A percentile compares a stretch with the other conserved stretches of the same genome.
phyloP scores from a whole-genome alignment of 1,284 basidiomycete genomes.

The Ceratobasidium sp. region DNA sequence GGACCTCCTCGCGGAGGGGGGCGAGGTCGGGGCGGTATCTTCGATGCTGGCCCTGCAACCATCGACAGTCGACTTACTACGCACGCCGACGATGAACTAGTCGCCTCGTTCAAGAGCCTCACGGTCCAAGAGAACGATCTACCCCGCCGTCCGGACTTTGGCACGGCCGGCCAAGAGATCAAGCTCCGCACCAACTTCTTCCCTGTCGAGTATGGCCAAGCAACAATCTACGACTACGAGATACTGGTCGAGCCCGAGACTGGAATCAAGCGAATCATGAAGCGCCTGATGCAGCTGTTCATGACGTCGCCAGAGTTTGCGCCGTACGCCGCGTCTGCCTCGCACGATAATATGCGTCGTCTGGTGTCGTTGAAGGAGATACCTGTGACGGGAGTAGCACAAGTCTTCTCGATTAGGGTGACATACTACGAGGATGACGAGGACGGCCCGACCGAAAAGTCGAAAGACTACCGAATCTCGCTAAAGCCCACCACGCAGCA shows the following conservation, averaged over 20 bases:
- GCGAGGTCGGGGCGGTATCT: constrained; percentile 45
- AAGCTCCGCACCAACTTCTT: constrained; percentile 79
- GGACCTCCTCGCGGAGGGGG: constrained; percentile 50
- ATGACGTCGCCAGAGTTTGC: constrained; percentile 66
- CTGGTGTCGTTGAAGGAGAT: constrained; percentile 64
- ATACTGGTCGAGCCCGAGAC: constrained; percentile 64
- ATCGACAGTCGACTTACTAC: constrained; percentile 68
- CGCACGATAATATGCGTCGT: constrained; percentile 73
- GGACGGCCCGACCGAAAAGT: constrained; percentile 52
- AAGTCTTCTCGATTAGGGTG: constrained; percentile 57
- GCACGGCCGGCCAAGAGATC: constrained; percentile 63
- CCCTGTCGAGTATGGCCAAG: constrained; percentile 64
- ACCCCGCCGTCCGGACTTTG: constrained; percentile 72
- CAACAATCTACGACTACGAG: constrained; percentile 71
- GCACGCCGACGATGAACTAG: constrained; percentile 62
- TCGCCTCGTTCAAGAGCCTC: constrained; percentile 56
- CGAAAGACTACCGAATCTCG: constrained; percentile 67
- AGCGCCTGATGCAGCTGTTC: constrained; percentile 74
- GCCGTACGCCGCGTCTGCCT: constrained; percentile 62
- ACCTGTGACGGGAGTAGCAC: constrained; percentile 53
- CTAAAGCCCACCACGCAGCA: constrained; percentile 66
- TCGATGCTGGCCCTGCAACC: constrained; percentile 50
- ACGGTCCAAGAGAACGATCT: constrained; percentile 56
- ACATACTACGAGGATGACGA: constrained; percentile 73
- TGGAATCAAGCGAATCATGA: constrained; percentile 63